Base-by-base conservation (phyloP, 2,329 filamentous ascomycete species). In the Bipolaris cookei region DNA sequence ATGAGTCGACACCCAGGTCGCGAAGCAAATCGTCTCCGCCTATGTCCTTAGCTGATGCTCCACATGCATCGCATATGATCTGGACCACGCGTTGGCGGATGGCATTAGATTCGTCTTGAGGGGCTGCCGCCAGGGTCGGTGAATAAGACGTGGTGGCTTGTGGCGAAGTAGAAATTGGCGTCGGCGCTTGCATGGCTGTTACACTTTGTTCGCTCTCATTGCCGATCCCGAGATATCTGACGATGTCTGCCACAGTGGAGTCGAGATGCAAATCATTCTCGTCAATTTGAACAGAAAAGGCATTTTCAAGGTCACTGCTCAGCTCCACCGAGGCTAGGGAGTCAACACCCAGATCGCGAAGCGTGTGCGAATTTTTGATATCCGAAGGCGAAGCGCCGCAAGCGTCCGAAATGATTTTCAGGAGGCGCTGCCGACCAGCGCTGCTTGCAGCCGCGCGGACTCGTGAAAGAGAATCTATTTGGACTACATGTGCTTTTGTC, bases 311-410 rank as follows among this genome's bases (percentile, higher is more conserved):
- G n/a, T 48, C 45, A 28, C 45, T 48, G 14, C 45, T 48, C 30
- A 48, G 21, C 20, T 48, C 45, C 11, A 48, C 45, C 11, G 45
- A 48, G 3, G 56, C 46, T 16, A 65, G 44, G 1, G 63, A 65
- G 28, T 65, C 63, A 16, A 61, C 42, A 10, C 63, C 63, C 11
- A 65, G 28, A 50, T 65, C 61, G 5, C 45, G 45, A 18, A 48
- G 45, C 21, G 45, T 48, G 20, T 48, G 32, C 3, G 34, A 38
- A n/a, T 48, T 21, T 37, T 48, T 48, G 34, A 48, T 48, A n/a
- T 48, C 45, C 3, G 32, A 38, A 13, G 35, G 11, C 2, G 45
- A 34, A 20, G 45, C 34, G 13, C 45, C 45, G 32, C 45, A 48
- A 38, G 45, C 34, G 32, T 48, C 45, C 11, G 45, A 38, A 6